Conservation (phyloP, 768 basidiomycete species). For the Psilocybe cubensis region DNA sequence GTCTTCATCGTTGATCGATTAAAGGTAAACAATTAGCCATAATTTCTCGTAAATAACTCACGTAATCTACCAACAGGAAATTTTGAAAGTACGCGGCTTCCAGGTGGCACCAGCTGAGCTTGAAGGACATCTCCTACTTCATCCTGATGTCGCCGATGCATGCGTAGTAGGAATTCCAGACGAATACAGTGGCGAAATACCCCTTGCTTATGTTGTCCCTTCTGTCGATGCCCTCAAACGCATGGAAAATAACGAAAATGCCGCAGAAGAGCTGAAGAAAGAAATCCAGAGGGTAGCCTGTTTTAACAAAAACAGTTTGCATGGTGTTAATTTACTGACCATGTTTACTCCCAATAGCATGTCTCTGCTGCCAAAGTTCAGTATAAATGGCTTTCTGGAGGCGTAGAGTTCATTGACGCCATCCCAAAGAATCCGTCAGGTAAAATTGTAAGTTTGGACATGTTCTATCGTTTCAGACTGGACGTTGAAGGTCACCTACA, state of each 20-base stretch:
- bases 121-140: conserved; percentile 65
- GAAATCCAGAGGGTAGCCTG: conserved; percentile 58
- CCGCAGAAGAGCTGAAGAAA: conserved; percentile 41
- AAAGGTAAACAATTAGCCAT: conserved; percentile 50
- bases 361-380: conserved; percentile 59
- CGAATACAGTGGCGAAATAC: conserved; percentile 78
- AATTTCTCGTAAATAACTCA: not conserved
- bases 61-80: conserved; percentile 52
- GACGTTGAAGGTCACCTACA: conserved; percentile 12
- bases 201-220: conserved; percentile 70
- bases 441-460: conserved; percentile 50
- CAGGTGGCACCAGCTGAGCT: conserved; percentile 71
- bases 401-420: conserved; percentile 61
- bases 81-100: conserved; percentile 66
- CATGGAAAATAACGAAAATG: conserved; percentile 33
- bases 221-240: conserved; percentile 41
- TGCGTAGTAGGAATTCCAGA: conserved; percentile 72
- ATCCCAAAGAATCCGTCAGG: conserved; percentile 77
- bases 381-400: conserved; percentile 66
- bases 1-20: conserved; percentile 74
- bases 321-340: not conserved
- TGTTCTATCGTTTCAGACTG: not conserved
- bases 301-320: not conserved
- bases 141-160: conserved; percentile 61
- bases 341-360: no score